These are phyloP conservation scores for Tylopilus plumbeoviolaceoides DNA, from an alignment of 768 basidiomycete genomes.

Conservation along the genomic window DNA sequence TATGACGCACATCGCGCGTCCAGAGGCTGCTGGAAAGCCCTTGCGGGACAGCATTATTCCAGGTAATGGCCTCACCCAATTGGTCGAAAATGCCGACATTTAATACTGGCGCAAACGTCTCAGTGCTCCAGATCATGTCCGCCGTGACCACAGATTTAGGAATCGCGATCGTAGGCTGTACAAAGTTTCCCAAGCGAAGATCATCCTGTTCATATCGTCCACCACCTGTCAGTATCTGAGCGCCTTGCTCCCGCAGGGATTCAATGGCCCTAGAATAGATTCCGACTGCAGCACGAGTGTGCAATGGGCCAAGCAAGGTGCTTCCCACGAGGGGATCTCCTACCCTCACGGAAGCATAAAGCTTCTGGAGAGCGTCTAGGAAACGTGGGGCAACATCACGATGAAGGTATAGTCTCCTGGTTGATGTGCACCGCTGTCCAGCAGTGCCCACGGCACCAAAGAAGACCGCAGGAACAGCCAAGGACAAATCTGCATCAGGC, in stretches of 20 bases:
- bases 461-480: constrained; percentile 87
- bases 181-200: constrained; percentile 75
- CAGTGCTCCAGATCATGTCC: constrained; percentile 67
- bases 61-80: constrained; percentile 79
- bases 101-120: constrained; percentile 87
- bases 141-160: constrained; percentile 52
- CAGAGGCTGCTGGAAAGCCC: constrained; percentile 91
- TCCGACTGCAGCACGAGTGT: constrained; percentile 63
- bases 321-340: constrained; percentile 78
- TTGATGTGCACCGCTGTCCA: constrained; percentile 82
- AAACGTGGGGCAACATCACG: constrained; percentile 72
- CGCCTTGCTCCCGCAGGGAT: constrained; percentile 58
- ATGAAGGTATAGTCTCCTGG: constrained; percentile 87
- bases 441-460: constrained; percentile 91
- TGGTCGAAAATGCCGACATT: constrained; percentile 85
- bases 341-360: constrained; percentile 67
- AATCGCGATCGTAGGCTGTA: constrained; percentile 80
- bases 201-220: constrained; percentile 46
- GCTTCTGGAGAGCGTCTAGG: constrained; percentile 64
- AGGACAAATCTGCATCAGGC: constrained; percentile 87
- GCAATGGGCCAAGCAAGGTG: constrained; percentile 86
- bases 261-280: constrained; percentile 61
- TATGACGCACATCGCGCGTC: constrained; percentile 77
- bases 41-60: constrained; percentile 89
- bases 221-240: constrained; percentile 77